These are phyloP conservation scores for Cornus controversa DNA, from an alignment of 148 eudicot species.

Conservation along the genomic window DNA sequence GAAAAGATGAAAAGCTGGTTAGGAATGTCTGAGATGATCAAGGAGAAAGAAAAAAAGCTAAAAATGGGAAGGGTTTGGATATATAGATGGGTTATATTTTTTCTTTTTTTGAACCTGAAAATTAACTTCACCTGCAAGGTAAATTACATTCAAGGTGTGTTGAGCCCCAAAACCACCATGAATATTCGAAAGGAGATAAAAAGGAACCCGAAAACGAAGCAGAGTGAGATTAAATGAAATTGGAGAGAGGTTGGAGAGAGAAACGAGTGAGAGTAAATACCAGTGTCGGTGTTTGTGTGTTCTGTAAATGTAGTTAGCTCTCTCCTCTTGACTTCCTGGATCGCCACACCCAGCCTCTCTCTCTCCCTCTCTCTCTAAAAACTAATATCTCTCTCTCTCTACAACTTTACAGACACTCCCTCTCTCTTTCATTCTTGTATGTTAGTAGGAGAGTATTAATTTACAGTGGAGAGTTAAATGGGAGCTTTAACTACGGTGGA, in stretches of 20 bases:
- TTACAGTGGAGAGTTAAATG: neutral
- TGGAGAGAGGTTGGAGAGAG: constrained; percentile 10
- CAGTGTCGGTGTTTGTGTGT: constrained; percentile 7
- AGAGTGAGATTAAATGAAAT: neutral
- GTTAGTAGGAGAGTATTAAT: neutral
- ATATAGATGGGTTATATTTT: neutral
- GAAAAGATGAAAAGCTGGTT: neutral
- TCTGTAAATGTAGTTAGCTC: neutral
- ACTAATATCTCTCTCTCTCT: constrained; percentile 5
- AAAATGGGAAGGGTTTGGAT: neutral
- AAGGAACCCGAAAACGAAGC: neutral
- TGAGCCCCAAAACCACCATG: constrained; percentile 16
- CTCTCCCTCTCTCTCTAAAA: neutral
- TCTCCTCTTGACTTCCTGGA: neutral
- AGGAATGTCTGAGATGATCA: too few relatives aligned
- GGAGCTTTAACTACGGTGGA: constrained; percentile 23
- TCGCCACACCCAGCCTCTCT: neutral
- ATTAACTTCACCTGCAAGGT: constrained; percentile 14
- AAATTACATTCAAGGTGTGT: neutral
- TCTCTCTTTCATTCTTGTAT: neutral
- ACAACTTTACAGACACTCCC: neutral
- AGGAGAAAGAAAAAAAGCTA: neutral
- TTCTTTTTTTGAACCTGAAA: neutral
- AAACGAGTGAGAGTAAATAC: constrained; percentile 17
- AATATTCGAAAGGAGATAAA: constrained; percentile 2